Evolutionary conservation across 2,329 filamentous ascomycete genomes (phyloP).

Genomic region (Alternaria metachromatica): DNA sequence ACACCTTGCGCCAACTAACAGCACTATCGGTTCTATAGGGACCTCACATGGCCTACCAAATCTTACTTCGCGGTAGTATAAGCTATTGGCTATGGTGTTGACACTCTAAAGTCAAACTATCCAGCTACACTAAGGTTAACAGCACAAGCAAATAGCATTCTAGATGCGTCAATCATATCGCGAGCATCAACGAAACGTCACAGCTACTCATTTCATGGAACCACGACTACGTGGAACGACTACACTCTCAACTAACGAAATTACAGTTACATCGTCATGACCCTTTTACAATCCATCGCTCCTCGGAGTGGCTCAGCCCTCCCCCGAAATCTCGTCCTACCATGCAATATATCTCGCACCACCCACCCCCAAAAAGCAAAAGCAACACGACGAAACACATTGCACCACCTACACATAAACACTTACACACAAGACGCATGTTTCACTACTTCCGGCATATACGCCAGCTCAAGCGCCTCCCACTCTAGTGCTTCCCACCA

Average conservation of each 20-base stretch:
- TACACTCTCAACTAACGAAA: not conserved
- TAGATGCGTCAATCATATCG: not conserved
- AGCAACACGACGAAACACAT: not conserved
- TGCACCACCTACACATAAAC: not conserved
- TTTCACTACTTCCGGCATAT: constrained; percentile 3
- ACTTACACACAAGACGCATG: not conserved
- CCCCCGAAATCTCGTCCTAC: not conserved
- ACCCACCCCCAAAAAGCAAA: not conserved
- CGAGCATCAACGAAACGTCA: not conserved
- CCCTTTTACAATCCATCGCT: not conserved
- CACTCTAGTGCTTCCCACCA: not conserved
- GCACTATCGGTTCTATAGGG: not conserved
- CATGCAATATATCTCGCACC: not conserved
- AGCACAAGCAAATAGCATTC: not conserved
- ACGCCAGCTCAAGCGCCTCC: not conserved
- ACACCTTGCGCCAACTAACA: not conserved
- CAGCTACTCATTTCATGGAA: not conserved
- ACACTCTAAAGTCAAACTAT: not conserved
- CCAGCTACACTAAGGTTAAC: not conserved
- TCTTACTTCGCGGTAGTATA: not conserved
- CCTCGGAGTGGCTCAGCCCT: not conserved
- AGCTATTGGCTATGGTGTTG: not conserved
- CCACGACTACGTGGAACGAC: not conserved
- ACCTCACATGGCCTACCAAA: not conserved
- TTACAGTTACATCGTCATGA: not conserved